Percentiles rank a stretch among this genome's conserved stretches.
Conservation (phyloP, 352 stramenopile species). For the Globisporangium nunn region DNA sequence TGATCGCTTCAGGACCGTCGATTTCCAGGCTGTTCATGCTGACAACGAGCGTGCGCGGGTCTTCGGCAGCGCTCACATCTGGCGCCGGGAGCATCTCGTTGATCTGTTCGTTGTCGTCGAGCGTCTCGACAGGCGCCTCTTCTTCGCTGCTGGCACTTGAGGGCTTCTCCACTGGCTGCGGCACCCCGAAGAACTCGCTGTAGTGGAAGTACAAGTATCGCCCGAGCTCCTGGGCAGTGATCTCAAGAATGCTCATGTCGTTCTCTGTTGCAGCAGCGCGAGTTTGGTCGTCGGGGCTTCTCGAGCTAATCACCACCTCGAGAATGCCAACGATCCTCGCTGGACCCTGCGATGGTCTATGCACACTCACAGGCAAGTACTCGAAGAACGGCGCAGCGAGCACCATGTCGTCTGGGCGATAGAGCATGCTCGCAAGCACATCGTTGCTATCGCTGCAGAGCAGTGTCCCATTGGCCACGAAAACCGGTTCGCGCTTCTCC, state of each 20-base stretch:
- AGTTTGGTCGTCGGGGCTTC: conserved; percentile 7
- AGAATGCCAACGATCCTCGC: conserved; percentile 48
- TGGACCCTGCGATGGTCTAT: conserved; percentile 13
- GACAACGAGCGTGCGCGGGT: conserved; percentile 15
- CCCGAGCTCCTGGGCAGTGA: conserved; percentile 52
- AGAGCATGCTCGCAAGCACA: conserved; percentile 24
- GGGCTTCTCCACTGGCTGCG: conserved; percentile 3
- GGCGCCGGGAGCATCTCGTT: conserved; percentile 16
- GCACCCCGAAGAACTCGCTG: conserved; percentile 49
- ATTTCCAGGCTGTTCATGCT: conserved; percentile 10
- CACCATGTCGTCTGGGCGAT: conserved; percentile 29
- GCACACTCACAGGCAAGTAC: conserved; percentile 27
- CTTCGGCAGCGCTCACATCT: conserved; percentile 8
- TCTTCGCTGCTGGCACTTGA: not conserved
- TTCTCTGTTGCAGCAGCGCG: conserved; percentile 29
- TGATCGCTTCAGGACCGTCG: conserved; percentile 7
- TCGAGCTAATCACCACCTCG: conserved; percentile 44
- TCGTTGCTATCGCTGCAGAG: conserved; percentile 16
- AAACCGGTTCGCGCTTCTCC: conserved; percentile 15
- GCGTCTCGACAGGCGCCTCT: not conserved
- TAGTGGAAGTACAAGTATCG: conserved; percentile 78
- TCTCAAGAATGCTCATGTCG: conserved; percentile 59
- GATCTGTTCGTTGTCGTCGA: not conserved
- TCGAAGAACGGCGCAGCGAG: conserved; percentile 39
- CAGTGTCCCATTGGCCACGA: conserved; percentile 4